Evolutionary conservation across 352 stramenopile species (phyloP), one percentile per base, ranked within the genome.

Genomic region (Pythium sukuiense): DNA sequence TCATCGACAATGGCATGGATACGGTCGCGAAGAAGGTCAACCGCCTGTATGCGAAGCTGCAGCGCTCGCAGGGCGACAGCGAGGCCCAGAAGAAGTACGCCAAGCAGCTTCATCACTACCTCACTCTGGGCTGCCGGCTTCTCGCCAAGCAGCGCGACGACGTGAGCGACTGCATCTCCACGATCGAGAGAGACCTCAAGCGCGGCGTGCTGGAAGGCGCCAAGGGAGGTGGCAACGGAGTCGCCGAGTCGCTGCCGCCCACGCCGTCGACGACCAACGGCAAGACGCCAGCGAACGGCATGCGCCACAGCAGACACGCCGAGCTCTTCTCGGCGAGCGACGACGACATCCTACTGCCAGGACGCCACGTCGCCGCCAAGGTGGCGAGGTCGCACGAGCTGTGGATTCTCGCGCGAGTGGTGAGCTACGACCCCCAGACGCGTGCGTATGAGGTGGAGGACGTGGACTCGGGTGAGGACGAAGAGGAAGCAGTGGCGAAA

Each of bases 391-490:
- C 82, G 52, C 85, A 93, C 55, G 85, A 93, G 64, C 69, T 93
- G 54, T 95, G 94, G 94, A 99, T 99, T 72, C 79, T 99, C 57
- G 94, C 93, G 9, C 87, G 83, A 54, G 87, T 99, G 13, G 79
- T 98, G 41, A 73, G 77, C 13, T 98, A 97, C 54, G 91, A 97
- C 70, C 64, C 76, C 30, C 78, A 95, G n/a, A 94, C 77, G 27
- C 90, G 95, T 71, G 91, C 89, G n/a, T 98, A 98, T 71, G 91
- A 98, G 77, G 95, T 99, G 24, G 93, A 98, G 73, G 95, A 99
- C 82, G 91, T 98, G 68, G 87, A 96, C 68, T 76, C 76, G 3
- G 80, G 82, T 29, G 93, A 98, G 70, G 89, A 97, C 63, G 82
- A 86, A 5, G 95, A 97, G 18, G 56, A 55, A 18, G 6, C 35